Evolutionary conservation across 202 grass and related monocot species (phyloP).

Genomic region (Schoenoplectus triqueter): DNA sequence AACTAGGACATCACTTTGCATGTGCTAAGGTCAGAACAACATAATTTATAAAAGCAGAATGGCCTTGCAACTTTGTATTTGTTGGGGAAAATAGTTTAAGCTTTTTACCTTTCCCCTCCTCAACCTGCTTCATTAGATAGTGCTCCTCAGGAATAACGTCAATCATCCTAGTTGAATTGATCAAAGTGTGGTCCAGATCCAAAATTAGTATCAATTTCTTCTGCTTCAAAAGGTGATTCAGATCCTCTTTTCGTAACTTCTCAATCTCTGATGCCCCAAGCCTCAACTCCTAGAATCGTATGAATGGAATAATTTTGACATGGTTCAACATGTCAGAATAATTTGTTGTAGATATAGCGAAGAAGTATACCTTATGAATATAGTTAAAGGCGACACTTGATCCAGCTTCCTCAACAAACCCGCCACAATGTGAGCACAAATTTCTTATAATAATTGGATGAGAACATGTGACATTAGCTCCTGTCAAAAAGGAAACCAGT

Average conservation of each 20-base stretch:
- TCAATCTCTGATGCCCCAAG: slow-evolving; percentile 78
- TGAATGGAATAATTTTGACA: neutral
- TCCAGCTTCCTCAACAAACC: slow-evolving; percentile 31
- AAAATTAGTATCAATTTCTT: slow-evolving; percentile 81
- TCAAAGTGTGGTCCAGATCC: slow-evolving; percentile 87
- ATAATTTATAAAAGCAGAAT: neutral
- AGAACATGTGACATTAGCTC: slow-evolving; percentile 17
- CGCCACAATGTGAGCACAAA: slow-evolving; percentile 24
- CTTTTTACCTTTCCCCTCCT: slow-evolving; percentile 42
- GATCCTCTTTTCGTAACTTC: slow-evolving; percentile 59
- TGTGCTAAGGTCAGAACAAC: neutral
- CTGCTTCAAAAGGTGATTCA: slow-evolving; percentile 70
- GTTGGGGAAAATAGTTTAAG: slow-evolving; percentile 6
- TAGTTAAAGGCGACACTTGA: slow-evolving; percentile 34
- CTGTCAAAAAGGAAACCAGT: neutral
- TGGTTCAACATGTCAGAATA: neutral
- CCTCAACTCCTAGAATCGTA: slow-evolving; percentile 61
- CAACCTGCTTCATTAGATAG: slow-evolving; percentile 47
- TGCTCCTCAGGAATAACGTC: slow-evolving; percentile 68
- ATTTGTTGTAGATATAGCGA: neutral
- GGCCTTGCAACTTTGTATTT: neutral
- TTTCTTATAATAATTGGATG: slow-evolving; percentile 38
- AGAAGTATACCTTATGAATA: slow-evolving; percentile 33
- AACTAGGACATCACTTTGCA: neutral
- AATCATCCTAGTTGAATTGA: slow-evolving; percentile 65